Base-by-base conservation (phyloP, 176 grass and related monocot species). In the Tuctoria greenei region DNA sequence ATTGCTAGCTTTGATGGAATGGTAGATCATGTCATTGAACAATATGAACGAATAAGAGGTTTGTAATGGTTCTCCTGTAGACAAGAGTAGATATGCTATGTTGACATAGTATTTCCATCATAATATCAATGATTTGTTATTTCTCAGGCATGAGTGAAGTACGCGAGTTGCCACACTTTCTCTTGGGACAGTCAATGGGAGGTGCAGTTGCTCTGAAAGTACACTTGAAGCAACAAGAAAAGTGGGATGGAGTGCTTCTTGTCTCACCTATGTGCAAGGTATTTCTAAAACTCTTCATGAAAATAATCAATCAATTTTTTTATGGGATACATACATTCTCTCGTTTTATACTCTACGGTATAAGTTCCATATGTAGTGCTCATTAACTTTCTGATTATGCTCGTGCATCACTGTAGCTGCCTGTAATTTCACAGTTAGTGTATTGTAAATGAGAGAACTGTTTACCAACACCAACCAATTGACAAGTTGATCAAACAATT, bases 241-340 rank as follows among this genome's bases (percentile, higher is more conserved):
- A 92, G 71, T 98, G 91, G 88, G 95, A 94, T 18, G 95, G 95
- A 1, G 79, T 98, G 31, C 76, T 98, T 78, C 95, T 98, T 86
- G 95, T 98, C 21, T 91, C 95, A 0, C 95, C 95, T 50, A 98
- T 98, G 95, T 98, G 86, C 84, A 98, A 98, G 90, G 95, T 98
- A 86, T 72, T 67, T 74, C 66, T 66, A 43, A 76, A 64, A 61
- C 47, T 14, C 1, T 28, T 16, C 12, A 69, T 71, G 50, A 59
- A 50, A 61, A 36, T 59, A 10, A 52, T 62, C 28, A 39, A 71
- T 31, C 3, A 75, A 75, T 74, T n/a, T 72, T 27, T 59, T 25
- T 5, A 69, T 56, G 8, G 45, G 23, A 31, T 43, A 61, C 25
- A 77, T 38, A 2, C 64, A 64, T 60, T 69, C 3, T 72, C 28